Evolutionary conservation across 2,329 filamentous ascomycete genomes (phyloP).

Genomic region (Aspergillus caelatus): DNA sequence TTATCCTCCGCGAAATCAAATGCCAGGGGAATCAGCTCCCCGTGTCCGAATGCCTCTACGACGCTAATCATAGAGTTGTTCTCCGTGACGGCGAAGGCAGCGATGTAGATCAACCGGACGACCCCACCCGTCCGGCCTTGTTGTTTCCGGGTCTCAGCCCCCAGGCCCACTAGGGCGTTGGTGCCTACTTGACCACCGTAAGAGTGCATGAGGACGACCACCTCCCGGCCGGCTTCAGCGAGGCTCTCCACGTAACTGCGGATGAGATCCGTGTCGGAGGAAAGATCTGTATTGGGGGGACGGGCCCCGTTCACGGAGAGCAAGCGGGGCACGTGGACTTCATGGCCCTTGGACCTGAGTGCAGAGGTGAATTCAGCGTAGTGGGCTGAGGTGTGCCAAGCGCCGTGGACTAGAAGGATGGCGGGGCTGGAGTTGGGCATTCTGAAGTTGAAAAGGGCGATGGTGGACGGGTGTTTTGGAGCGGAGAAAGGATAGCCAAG

Average conservation of each 20-base stretch:
- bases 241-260: slow-evolving; percentile 4
- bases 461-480: no score
- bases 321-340: background rate
- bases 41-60: slow-evolving; percentile 5
- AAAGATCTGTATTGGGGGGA: background rate
- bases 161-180: background rate
- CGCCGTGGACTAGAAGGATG: background rate
- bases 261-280: background rate
- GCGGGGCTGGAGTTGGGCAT: background rate
- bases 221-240: background rate
- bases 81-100: slow-evolving; percentile 1
- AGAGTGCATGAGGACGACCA: slow-evolving; percentile 15
- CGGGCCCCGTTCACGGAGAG: background rate
- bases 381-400: background rate
- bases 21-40: slow-evolving; percentile 1
- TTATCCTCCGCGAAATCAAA: slow-evolving; percentile 11
- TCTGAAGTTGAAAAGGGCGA: no score
- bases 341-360: background rate
- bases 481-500: no score
- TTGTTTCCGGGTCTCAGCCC: background rate
- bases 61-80: slow-evolving; percentile 8
- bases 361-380: background rate
- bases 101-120: background rate
- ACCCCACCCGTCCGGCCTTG: background rate
- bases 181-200: slow-evolving; percentile 13